Conservation (phyloP, 805 yeast genomes). For the Zygosaccharomyces kombuchaensis region DNA sequence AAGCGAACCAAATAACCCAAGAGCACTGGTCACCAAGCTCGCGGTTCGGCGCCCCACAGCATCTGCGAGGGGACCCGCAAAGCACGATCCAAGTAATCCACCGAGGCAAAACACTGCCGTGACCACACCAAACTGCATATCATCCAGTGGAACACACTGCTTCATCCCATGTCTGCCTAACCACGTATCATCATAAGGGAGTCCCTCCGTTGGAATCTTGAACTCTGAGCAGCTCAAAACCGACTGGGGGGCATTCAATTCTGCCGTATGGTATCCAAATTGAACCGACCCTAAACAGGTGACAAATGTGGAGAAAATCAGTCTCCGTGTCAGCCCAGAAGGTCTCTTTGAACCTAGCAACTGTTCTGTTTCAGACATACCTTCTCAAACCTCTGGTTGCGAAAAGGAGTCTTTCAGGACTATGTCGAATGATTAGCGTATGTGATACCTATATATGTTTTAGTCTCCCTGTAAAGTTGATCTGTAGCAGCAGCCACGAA, state of each 20-base stretch:
- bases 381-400: not conserved
- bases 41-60: slow-evolving; percentile 56
- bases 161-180: slow-evolving; percentile 43
- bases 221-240: slow-evolving; percentile 53
- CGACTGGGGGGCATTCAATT: slow-evolving; percentile 83
- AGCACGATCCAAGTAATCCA: slow-evolving; percentile 69
- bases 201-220: slow-evolving; percentile 20
- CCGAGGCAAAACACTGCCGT: slow-evolving; percentile 84
- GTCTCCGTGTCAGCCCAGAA: slow-evolving; percentile 15
- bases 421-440: not conserved
- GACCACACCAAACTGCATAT: slow-evolving; percentile 60
- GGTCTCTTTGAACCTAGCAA: slow-evolving; percentile 3
- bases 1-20: slow-evolving; percentile 52
- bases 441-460: not conserved
- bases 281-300: slow-evolving; percentile 78
- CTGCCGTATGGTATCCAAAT: slow-evolving; percentile 94
- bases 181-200: slow-evolving; percentile 27
- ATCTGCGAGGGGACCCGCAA: slow-evolving; percentile 70
- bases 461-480: not conserved
- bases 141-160: slow-evolving; percentile 57
- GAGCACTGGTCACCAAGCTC: slow-evolving; percentile 47
- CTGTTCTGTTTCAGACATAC: slow-evolving; percentile 6
- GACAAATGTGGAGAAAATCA: slow-evolving; percentile 47
- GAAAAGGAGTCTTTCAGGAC: not conserved
- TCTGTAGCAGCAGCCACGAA: not conserved